phyloP scores from a whole-genome alignment of 2,329 filamentous ascomycete species.

The Pseudogymnoascus verrucosus region DNA sequence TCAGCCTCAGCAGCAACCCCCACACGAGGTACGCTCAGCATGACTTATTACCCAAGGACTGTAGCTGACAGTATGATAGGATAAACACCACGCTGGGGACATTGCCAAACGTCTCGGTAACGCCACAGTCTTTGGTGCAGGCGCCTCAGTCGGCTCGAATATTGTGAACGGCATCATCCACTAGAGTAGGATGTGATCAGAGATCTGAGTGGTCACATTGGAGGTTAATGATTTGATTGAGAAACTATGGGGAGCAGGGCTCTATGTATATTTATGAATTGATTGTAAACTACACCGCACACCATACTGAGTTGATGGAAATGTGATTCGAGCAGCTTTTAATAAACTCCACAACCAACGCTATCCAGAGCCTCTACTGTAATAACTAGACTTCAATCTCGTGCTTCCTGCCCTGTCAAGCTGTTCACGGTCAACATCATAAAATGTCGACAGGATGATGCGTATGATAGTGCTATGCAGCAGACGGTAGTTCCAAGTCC shows the following conservation, averaged over 20 bases:
- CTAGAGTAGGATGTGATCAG: conserved; percentile 29
- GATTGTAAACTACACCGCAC: neutral
- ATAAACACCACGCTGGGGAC: neutral
- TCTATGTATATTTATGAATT: neutral
- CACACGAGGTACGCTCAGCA: neutral
- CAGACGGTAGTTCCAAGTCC: neutral
- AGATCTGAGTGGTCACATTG: conserved; percentile 22
- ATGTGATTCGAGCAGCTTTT: neutral
- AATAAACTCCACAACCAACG: neutral
- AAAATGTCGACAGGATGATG: neutral
- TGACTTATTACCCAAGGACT: neutral
- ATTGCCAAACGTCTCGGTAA: neutral
- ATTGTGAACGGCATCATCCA: neutral
- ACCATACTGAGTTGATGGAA: no score
- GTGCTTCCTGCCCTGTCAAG: neutral
- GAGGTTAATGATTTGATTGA: neutral
- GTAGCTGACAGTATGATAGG: neutral
- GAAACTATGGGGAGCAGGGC: neutral
- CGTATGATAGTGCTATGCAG: neutral
- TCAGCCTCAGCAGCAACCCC: neutral
- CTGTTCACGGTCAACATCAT: neutral
- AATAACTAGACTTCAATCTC: neutral
- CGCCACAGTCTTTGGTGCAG: neutral
- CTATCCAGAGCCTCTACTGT: neutral
- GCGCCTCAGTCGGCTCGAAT: neutral